phyloP scores from a whole-genome alignment of 495 filamentous ascomycete genomes.

The Penicillium salamii region DNA sequence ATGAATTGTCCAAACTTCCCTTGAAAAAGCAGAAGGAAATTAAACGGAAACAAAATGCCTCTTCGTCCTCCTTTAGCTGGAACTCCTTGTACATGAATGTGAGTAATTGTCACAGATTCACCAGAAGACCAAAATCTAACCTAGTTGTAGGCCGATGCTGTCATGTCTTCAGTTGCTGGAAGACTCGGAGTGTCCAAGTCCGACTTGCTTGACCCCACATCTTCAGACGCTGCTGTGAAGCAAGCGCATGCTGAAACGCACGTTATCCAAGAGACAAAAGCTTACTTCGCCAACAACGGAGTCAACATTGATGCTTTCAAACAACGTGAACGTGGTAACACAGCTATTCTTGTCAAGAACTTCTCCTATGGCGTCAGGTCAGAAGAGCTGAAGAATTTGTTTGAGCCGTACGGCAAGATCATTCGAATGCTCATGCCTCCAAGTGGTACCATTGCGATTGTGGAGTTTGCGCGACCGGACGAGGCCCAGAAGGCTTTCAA shows the following conservation, averaged over 20 bases:
- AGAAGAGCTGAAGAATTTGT: constrained; percentile 49
- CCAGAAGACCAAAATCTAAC: constrained; percentile 21
- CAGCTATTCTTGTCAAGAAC: constrained; percentile 90
- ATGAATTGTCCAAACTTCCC: constrained; percentile 80
- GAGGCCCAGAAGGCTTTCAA: constrained; percentile 79
- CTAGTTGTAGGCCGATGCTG: constrained; percentile 67
- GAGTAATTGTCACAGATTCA: constrained; percentile 17
- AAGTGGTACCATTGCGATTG: constrained; percentile 86
- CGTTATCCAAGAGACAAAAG: constrained; percentile 92
- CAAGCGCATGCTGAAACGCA: constrained; percentile 96
- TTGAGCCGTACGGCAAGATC: constrained; percentile 61
- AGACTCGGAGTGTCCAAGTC: constrained; percentile 85
- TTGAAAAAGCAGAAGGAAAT: constrained; percentile 92
- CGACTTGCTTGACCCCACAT: constrained; percentile 89
- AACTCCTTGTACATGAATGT: constrained; percentile 98
- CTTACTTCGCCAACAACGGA: constrained; percentile 81
- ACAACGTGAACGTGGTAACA: constrained; percentile 75
- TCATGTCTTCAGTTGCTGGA: constrained; percentile 85
- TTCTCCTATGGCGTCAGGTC: constrained; percentile 76
- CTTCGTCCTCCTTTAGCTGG: constrained; percentile 84
- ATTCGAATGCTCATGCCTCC: constrained; percentile 85
- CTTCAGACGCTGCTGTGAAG: constrained; percentile 87
- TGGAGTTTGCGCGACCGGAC: constrained; percentile 74
- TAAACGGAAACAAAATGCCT: constrained; percentile 73
- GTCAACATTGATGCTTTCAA: constrained; percentile 92